Evolutionary conservation across 257 asterid genomes (phyloP).

Genomic region (Apocynum venetum): DNA sequence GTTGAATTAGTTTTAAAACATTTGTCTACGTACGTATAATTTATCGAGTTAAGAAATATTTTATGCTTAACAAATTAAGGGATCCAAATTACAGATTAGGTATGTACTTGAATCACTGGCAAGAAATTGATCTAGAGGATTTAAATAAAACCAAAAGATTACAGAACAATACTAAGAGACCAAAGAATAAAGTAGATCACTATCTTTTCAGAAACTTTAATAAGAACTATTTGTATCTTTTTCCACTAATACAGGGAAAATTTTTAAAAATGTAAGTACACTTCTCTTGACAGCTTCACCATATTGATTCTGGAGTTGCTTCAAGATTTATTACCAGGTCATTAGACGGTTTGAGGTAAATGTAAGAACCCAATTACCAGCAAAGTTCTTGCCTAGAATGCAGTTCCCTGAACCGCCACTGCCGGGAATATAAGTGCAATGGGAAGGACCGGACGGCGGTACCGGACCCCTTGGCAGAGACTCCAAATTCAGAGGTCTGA

Average conservation of each 20-base stretch:
- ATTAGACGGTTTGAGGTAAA: neutral
- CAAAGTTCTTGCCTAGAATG: constrained; percentile 22
- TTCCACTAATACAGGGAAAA: neutral
- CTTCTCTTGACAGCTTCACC: neutral
- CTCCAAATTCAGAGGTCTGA: constrained; percentile 29
- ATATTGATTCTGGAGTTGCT: neutral
- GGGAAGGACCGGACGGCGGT: constrained; percentile 36
- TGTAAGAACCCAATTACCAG: constrained; percentile 5
- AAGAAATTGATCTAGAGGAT: too few relatives aligned
- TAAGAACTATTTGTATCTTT: neutral
- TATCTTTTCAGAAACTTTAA: neutral
- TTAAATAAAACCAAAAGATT: neutral
- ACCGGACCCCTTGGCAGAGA: constrained; percentile 52
- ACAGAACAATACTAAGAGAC: neutral
- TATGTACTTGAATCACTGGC: too few relatives aligned
- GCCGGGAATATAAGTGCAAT: constrained; percentile 55
- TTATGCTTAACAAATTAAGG: too few relatives aligned
- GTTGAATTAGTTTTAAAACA: too few relatives aligned
- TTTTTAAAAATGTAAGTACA: too few relatives aligned
- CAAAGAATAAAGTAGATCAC: neutral
- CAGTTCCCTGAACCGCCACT: constrained; percentile 26
- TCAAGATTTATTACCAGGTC: neutral
- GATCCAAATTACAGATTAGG: too few relatives aligned
- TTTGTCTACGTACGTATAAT: too few relatives aligned
- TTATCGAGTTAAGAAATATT: too few relatives aligned